Base-by-base conservation (phyloP, 371 early-diverging fungal genomes). In the Choanephora cucurbitarum region DNA sequence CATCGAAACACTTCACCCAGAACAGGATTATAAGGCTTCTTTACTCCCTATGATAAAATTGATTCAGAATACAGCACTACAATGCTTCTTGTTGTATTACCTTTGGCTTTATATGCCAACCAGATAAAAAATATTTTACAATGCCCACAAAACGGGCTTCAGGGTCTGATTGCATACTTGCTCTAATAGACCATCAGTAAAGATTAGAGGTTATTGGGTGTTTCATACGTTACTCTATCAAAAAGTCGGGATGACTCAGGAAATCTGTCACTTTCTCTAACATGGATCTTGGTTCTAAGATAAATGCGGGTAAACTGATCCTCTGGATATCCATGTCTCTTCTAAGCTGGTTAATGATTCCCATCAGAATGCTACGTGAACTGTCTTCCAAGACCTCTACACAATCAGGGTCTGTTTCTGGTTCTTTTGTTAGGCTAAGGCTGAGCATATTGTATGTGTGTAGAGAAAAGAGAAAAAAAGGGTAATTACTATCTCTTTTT, bases 91-190 rank as follows among this genome's bases (percentile, higher is more conserved):
- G n/a, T n/a, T n/a, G n/a, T n/a, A n/a, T n/a, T 77, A 91, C 92
- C 81, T 88, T 91, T n/a, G 97, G 97, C 64, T 86, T 85, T 46
- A 95, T 94, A 68, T 96, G 95, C 94, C 94, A 96, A 5, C 96
- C 96, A 11, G 94, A 91, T 56, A 96, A 75, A 64, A 87, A 96
- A 69, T 93, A 97, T 40, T 86, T 79, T 9, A 92, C 87, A 18
- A 94, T 90, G 28, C 82, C 85, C 15, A 96, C 66, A 58, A 97
- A 93, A 33, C 97, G 77, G 19, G 84, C 82, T 2, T 87, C 59
- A 13, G 95, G 92, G 63, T 94, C 91, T 5, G 77, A 63, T 57
- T 80, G 49, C 44, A 79, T 81, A 57, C 77, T 74, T 11, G 84
- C 85, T 45, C 89, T 88, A 48, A 15, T 41, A 43, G 13, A 0